Percentiles rank a stretch among this genome's conserved stretches.
phyloP scores from a whole-genome alignment of 1,284 basidiomycete genomes.

The Trametes pubescens region DNA sequence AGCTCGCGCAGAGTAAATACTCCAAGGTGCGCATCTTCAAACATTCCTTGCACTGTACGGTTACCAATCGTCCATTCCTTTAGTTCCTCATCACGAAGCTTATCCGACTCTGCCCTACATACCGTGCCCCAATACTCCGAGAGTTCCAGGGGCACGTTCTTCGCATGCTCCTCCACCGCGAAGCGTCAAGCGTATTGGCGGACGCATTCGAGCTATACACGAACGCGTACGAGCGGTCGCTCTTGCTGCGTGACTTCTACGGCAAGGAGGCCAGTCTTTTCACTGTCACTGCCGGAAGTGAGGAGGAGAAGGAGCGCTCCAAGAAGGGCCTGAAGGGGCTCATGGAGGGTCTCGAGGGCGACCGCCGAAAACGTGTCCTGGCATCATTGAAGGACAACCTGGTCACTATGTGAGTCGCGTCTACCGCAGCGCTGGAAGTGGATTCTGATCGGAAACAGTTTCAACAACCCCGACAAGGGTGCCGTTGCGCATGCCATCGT shows the following conservation, averaged over 20 bases:
- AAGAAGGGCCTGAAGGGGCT: slow-evolving; percentile 73
- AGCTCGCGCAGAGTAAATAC: slow-evolving; percentile 86
- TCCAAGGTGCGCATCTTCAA: slow-evolving; percentile 70
- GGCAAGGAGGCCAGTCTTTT: slow-evolving; percentile 87
- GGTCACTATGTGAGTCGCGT: slow-evolving; percentile 68
- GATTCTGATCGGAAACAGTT: slow-evolving; percentile 53
- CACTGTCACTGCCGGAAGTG: slow-evolving; percentile 60
- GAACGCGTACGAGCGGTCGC: slow-evolving; percentile 81
- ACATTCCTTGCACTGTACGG: not conserved
- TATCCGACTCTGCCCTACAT: slow-evolving; percentile 78
- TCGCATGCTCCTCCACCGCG: slow-evolving; percentile 81
- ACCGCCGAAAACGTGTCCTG: slow-evolving; percentile 72
- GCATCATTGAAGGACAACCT: slow-evolving; percentile 77
- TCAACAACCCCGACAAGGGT: slow-evolving; percentile 90
- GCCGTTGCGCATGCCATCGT: slow-evolving; percentile 86
- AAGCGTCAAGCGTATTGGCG: slow-evolving; percentile 83
- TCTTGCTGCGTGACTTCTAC: slow-evolving; percentile 87
- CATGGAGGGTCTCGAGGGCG: slow-evolving; percentile 68
- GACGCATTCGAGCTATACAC: slow-evolving; percentile 89
- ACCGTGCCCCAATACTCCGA: slow-evolving; percentile 74
- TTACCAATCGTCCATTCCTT: not conserved
- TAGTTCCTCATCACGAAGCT: slow-evolving; percentile 89
- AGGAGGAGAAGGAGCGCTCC: slow-evolving; percentile 66
- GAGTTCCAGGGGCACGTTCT: slow-evolving; percentile 81
- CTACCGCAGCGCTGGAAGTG: not conserved